phyloP scores from a whole-genome alignment of 108 stramenopile species.

The Nitzschia sp. region DNA sequence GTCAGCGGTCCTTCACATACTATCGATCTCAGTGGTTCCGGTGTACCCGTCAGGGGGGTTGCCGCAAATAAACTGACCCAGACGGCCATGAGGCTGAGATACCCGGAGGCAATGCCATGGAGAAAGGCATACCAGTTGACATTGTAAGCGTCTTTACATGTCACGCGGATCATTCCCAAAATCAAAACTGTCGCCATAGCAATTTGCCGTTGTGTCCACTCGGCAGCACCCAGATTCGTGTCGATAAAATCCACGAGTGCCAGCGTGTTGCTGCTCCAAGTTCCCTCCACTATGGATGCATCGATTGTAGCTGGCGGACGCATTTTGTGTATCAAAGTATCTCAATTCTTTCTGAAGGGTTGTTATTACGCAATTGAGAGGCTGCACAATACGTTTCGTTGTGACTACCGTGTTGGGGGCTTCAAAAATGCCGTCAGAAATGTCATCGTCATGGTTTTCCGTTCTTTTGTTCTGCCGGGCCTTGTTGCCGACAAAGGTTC shows the following conservation, averaged over 20 bases:
- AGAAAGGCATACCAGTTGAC: conserved; percentile 59
- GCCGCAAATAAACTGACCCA: conserved; percentile 44
- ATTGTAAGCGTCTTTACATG: conserved; percentile 9
- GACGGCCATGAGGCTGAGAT: conserved; percentile 36
- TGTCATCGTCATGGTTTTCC: too few relatives aligned
- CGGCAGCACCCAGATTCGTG: conserved; percentile 17
- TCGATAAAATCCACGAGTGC: conserved; percentile 21
- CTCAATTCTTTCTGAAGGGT: too few relatives aligned
- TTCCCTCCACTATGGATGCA: conserved; percentile 12
- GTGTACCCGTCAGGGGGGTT: conserved; percentile 41
- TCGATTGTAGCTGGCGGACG: conserved; percentile 10
- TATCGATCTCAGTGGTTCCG: conserved; percentile 49
- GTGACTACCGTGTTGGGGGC: too few relatives aligned
- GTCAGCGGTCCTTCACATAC: conserved; percentile 58
- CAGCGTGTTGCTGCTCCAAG: conserved; percentile 8
- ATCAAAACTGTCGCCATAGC: conserved; percentile 17
- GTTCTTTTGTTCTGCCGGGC: too few relatives aligned
- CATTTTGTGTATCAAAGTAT: background rate
- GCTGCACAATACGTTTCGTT: too few relatives aligned
- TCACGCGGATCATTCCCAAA: conserved; percentile 16
- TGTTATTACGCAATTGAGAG: too few relatives aligned
- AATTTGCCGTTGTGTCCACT: conserved; percentile 36
- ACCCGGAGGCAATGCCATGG: conserved; percentile 45
- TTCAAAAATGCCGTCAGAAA: too few relatives aligned
- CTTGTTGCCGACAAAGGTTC: too few relatives aligned